Evolutionary conservation across 2,329 filamentous ascomycete genomes (phyloP), one percentile per base, ranked within the genome.

Genomic region (Clarireedia sp.): DNA sequence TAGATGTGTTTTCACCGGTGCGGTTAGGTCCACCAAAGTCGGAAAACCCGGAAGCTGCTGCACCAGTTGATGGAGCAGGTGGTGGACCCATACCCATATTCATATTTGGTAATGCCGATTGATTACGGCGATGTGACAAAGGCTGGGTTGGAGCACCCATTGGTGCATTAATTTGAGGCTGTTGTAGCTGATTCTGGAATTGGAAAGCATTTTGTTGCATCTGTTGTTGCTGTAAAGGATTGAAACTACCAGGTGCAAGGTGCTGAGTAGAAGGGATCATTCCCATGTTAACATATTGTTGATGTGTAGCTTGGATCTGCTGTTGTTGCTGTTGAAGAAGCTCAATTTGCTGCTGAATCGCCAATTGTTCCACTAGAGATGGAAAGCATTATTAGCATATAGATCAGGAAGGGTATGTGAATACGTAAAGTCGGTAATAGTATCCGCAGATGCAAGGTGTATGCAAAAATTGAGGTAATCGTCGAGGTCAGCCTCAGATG

Each of bases 261-360:
- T 83, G 81, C 74, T 96, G 92, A 67, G 88, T 87, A 52, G 89
- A 86, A 64, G 87, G 86, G 67, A 97, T 85, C 81, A 97, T 90
- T 71, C 90, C 90, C 88, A 96, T 91, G 72, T 94, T 96, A 67
- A 96, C 87, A 77, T 96, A 96, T 75, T 97, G 92, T 74, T 96
- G 91, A 69, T 96, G 90, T 62, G 90, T 94, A 66, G 90, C 90
- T 74, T 95, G 89, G 69, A 97, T 95, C 71, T 96, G 91, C 73
- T 97, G 91, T 72, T 97, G 94, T 72, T 97, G 94, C 72, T 96
- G 90, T 76, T 97, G 92, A 68, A 97, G 80, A 70, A 95, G 81
- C 75, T 97, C 92, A 69, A 97, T 96, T 75, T 97, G 92, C 77
- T 96, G 92, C 76, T 96, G 91, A 71, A 97, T 91, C 70, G 90